These are phyloP conservation scores for Phytophthora crassamura DNA, from an alignment of 352 stramenopile species.

Conservation along the genomic window DNA sequence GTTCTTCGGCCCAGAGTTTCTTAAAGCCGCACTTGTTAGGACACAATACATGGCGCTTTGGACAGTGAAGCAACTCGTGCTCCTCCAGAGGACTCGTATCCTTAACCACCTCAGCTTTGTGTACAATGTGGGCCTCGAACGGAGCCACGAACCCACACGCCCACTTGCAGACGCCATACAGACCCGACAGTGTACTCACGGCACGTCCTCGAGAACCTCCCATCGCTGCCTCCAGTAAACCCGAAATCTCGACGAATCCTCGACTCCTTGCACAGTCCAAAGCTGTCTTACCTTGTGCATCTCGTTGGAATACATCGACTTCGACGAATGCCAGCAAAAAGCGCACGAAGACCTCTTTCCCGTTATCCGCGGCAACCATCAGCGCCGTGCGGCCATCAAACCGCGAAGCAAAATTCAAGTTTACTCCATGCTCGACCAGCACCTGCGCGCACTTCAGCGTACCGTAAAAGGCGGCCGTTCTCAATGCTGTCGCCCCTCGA, in stretches of 20 bases:
- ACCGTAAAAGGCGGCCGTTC: slow-evolving; percentile 52
- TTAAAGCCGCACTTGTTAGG: slow-evolving; percentile 22
- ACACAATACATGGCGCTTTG: slow-evolving; percentile 61
- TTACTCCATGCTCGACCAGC: slow-evolving; percentile 59
- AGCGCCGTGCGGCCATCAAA: slow-evolving; percentile 52
- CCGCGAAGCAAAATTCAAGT: slow-evolving; percentile 50
- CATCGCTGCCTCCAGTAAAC: slow-evolving; percentile 56
- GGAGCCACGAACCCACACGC: slow-evolving; percentile 65
- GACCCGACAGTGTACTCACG: slow-evolving; percentile 42
- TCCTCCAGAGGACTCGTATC: slow-evolving; percentile 46
- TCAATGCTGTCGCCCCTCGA: slow-evolving; percentile 51
- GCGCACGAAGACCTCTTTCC: slow-evolving; percentile 55
- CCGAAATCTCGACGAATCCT: slow-evolving; percentile 40
- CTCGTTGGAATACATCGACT: slow-evolving; percentile 44
- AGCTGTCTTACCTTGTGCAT: slow-evolving; percentile 48
- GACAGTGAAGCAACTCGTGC: slow-evolving; percentile 55
- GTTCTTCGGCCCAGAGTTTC: slow-evolving; percentile 54
- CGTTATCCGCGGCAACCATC: slow-evolving; percentile 63
- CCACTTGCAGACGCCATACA: slow-evolving; percentile 70
- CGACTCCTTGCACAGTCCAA: slow-evolving; percentile 45
- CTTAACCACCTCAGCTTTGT: slow-evolving; percentile 32
- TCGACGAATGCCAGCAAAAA: slow-evolving; percentile 54
- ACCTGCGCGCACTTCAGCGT: slow-evolving; percentile 56
- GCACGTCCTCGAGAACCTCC: slow-evolving; percentile 45
- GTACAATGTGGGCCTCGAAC: slow-evolving; percentile 36